Base-by-base conservation (phyloP, 2,329 filamentous ascomycete species). In the Aspergillus latus region DNA sequence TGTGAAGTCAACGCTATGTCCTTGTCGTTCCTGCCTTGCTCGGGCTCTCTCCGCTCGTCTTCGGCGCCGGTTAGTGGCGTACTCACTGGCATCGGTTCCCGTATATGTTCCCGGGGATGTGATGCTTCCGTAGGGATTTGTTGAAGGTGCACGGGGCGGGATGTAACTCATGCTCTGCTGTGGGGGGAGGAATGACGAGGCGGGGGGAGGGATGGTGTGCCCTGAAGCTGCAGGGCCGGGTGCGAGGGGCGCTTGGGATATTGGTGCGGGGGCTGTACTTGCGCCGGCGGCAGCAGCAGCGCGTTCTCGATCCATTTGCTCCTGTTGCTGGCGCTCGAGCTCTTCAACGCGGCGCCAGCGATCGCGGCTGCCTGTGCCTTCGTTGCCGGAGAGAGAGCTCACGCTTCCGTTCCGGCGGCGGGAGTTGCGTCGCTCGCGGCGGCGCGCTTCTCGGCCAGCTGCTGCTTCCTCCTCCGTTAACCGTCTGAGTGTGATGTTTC, bases 381-480 rank as follows among this genome's bases (percentile, higher is more conserved):
- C 74, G 36, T 71, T 71, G 10, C 73, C 74, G 8, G 75, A 77
- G 13, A 76, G 63, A 13, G 76, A 76, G 49, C 74, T 74, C 11
- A 68, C 69, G 39, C 73, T 76, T 34, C 73, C 75, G 49, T 68
- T 68, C 40, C 73, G 72, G 49, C 70, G 68, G n/a, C 74, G 73
- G 9, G 74, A 75, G 36, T 64, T 67, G 34, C 73, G 69, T 49
- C 76, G 72, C 58, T 72, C 81, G 58, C 75, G 72, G 47, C 79
- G 76, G 59, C 81, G 74, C 7, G 80, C 80, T 62, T 84, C 81
- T 29, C 84, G 80, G 59, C 82, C 82, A 5, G 82, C 83, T 8
- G 82, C 82, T 11, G 83, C 84, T 74, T 87, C 84, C 71, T 85
- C 80, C 63, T 85, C 82, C 9, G 82, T 84, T 28, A 88, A 72